Evolutionary conservation across 2,329 filamentous ascomycete species (phyloP), one percentile per base, ranked within the genome.

Genomic region (Thermothelomyces thermophilus): DNA sequence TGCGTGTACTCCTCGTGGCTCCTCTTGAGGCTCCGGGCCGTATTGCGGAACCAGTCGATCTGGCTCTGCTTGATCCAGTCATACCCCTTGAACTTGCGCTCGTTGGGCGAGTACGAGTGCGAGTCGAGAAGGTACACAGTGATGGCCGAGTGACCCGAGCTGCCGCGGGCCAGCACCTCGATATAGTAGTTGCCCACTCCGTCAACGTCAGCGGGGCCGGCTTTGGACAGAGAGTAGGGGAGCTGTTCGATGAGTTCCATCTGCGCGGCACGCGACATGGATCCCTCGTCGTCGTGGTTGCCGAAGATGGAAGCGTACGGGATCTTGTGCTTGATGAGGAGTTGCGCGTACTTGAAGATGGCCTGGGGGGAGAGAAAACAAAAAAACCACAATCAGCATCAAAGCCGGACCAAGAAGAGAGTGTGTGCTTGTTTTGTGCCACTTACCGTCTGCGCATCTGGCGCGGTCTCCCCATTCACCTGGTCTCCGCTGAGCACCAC

Each of bases 1-100:
- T 93, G 87, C 0, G 86, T 88, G 68, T 96, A 98, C 60, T 89
- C 83, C 54, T 79, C 78, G 65, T 95, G 90, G 53, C 81, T 80
- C 61, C 83, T 82, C 69, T 88, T 88, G 41, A 96, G 70, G 11
- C 80, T 71, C 50, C 84, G 74, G 0, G 87, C 83, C 1, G 87
- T 95, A 56, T 80, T 77, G 58, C 82, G 84, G 73, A 98, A 98
- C 93, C 93, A 98, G 49, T 87, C 82, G 52, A 96, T 95, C 68
- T 98, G 93, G 59, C 80, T 90, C 39, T 84, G 84, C 70, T 97
- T 97, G 63, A 98, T 73, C 93, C 93, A 98, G 69, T 97, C 91
- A 65, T 98, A 98, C 41, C 93, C 93, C n/a, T 82, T 80, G 66
- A 83, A 96, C 52, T 87, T 82, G 49, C 83, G 80, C 68, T 96